These are phyloP conservation scores for Ogataea pignaliae DNA, from an alignment of 805 yeast genomes.

Conservation along the genomic window DNA sequence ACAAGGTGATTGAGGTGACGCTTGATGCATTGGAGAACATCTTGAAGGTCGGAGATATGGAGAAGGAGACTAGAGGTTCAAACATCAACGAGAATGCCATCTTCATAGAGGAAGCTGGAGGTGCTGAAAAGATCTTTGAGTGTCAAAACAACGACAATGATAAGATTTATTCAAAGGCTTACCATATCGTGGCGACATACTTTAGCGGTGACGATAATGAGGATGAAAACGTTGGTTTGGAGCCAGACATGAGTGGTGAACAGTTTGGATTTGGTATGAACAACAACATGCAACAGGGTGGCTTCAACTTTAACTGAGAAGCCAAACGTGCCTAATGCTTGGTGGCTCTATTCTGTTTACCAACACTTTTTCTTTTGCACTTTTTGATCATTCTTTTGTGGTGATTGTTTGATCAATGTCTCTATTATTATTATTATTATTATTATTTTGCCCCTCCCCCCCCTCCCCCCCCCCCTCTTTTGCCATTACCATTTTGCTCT, in stretches of 20 bases:
- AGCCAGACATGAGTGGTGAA: conserved; percentile 69
- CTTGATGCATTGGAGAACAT: conserved; percentile 94
- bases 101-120: conserved; percentile 96
- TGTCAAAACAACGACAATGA: conserved; percentile 91
- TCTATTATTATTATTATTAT: not conserved
- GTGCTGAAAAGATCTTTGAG: conserved; percentile 91
- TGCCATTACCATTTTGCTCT: conserved; percentile 1
- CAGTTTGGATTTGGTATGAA: conserved; percentile 84
- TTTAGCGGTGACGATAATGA: conserved; percentile 77
- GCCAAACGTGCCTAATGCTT: conserved; percentile 1
- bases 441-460: not conserved
- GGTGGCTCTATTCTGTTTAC: no score
- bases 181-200: conserved; percentile 82
- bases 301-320: conserved; percentile 42
- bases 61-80: conserved; percentile 69
- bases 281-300: conserved; percentile 41
- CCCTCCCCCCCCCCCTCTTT: not conserved
- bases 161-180: conserved; percentile 88
- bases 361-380: not conserved
- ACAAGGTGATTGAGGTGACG: conserved; percentile 89
- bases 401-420: not conserved
- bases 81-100: conserved; percentile 81
- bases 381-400: not conserved
- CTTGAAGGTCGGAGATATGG: conserved; percentile 89
- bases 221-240: conserved; percentile 65